A percentile compares a stretch with the other conserved stretches of the same genome.
Conservation (phyloP, 2,329 filamentous ascomycete species). For the Neodidymelliopsis sp. region DNA sequence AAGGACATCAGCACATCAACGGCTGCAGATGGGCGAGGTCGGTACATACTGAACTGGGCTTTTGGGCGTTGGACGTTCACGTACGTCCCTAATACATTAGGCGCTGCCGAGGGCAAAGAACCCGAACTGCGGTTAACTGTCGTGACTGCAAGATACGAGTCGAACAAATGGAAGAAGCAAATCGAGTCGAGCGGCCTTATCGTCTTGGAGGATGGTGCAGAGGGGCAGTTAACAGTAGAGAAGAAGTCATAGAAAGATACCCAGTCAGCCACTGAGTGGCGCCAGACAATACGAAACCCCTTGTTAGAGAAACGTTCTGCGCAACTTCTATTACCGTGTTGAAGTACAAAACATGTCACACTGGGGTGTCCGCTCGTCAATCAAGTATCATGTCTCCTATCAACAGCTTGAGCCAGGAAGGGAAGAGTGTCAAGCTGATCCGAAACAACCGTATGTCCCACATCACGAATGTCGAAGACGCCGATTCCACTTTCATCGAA, state of each 20-base stretch:
- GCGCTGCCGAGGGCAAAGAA: constrained; percentile 54
- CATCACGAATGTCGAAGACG: no score
- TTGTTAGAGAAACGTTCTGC: no score
- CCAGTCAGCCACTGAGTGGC: no score
- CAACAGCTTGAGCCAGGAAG: no score
- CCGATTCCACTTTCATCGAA: no score
- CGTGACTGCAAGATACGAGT: constrained; percentile 76
- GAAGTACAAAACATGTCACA: no score
- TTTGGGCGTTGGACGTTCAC: constrained; percentile 97
- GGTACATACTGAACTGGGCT: constrained; percentile 97
- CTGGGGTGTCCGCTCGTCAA: no score
- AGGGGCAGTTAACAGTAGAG: constrained; percentile 32
- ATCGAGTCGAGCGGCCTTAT: constrained; percentile 64
- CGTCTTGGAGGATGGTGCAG: constrained; percentile 31
- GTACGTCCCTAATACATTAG: constrained; percentile 52
- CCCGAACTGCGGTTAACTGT: constrained; percentile 74
- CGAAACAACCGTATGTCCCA: no score
- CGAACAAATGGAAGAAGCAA: constrained; percentile 78
- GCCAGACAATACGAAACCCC: no score
- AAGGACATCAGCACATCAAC: constrained; percentile 30
- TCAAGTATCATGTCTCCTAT: no score
- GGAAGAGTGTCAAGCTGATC: no score
- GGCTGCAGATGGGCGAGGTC: constrained; percentile 48
- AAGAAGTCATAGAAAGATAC: constrained; percentile 21
- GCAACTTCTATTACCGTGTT: no score